Percentiles rank a stretch among this genome's conserved stretches.
These are phyloP conservation scores for Sarocladiaceae sp. DNA, from an alignment of 2,329 filamentous ascomycete species.

Conservation along the genomic window DNA sequence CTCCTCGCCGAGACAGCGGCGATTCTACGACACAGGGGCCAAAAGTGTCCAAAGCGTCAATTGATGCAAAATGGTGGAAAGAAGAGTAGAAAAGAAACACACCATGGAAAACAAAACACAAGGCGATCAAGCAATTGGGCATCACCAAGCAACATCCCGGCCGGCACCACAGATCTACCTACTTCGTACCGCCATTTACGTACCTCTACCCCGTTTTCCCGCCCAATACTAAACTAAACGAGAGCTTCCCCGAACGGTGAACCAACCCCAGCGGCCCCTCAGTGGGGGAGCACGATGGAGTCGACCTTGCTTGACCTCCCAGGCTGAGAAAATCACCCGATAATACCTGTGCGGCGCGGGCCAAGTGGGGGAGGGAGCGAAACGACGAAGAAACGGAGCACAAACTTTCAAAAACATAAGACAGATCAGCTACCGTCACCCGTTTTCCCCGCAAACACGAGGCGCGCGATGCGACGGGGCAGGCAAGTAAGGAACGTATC, in stretches of 20 bases:
- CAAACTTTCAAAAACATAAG: too few species aligned
- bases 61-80: background rate
- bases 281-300: background rate
- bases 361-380: too few species aligned
- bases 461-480: background rate
- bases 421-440: background rate
- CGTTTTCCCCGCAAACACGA: background rate
- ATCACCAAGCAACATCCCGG: background rate
- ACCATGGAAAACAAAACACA: background rate
- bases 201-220: background rate
- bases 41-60: background rate
- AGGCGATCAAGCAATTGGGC: background rate
- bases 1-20: background rate
- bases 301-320: too few species aligned
- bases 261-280: background rate
- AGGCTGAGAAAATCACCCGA: background rate
- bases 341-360: too few species aligned
- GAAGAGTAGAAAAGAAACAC: background rate
- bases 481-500: background rate
- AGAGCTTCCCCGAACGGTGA: too few species aligned
- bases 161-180: background rate
- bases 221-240: background rate
- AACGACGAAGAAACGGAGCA: too few species aligned
- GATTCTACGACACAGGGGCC: background rate
- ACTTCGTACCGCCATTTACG: background rate